Percentiles rank a stretch among this genome's conserved stretches.
Evolutionary conservation across 768 basidiomycete genomes (phyloP).

Genomic region (Dacryopinax primogenitus): DNA sequence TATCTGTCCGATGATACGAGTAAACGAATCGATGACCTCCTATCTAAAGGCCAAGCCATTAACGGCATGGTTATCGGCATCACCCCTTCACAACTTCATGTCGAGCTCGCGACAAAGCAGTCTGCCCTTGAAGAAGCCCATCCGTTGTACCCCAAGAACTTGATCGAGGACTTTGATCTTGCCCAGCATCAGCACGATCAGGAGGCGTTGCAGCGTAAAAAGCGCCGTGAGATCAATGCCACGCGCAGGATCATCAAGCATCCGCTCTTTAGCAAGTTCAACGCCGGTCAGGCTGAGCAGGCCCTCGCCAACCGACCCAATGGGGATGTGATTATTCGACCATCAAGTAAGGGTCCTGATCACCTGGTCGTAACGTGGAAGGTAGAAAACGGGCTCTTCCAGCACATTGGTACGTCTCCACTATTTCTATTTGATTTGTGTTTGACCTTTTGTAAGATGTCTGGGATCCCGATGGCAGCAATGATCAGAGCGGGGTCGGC

Average conservation of each 20-base stretch:
- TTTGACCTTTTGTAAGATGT: slow-evolving; percentile 44
- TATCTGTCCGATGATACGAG: slow-evolving; percentile 37
- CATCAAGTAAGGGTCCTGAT: slow-evolving; percentile 83
- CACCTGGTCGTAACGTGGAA: slow-evolving; percentile 99
- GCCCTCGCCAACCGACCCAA: slow-evolving; percentile 81
- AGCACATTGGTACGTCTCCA: slow-evolving; percentile 70
- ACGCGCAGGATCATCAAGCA: slow-evolving; percentile 86
- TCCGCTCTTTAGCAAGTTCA: slow-evolving; percentile 95
- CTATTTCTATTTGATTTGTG: neutral
- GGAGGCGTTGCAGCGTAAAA: slow-evolving; percentile 67
- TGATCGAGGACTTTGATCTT: slow-evolving; percentile 49
- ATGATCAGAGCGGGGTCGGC: slow-evolving; percentile 48
- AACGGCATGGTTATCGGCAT: slow-evolving; percentile 65
- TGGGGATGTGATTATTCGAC: slow-evolving; percentile 92
- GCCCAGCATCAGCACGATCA: slow-evolving; percentile 51
- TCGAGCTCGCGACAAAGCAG: slow-evolving; percentile 58
- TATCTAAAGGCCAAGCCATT: slow-evolving; percentile 69
- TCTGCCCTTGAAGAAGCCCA: neutral
- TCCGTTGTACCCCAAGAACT: slow-evolving; percentile 35
- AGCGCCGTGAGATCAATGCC: slow-evolving; percentile 66
- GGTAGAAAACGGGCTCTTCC: slow-evolving; percentile 88
- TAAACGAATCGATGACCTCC: slow-evolving; percentile 34
- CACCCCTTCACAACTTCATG: slow-evolving; percentile 49
- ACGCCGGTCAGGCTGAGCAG: slow-evolving; percentile 74
- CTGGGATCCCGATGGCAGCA: slow-evolving; percentile 64